Base-by-base conservation (phyloP, 78 protist genomes). In the Dictyostelium citrinum region DNA sequence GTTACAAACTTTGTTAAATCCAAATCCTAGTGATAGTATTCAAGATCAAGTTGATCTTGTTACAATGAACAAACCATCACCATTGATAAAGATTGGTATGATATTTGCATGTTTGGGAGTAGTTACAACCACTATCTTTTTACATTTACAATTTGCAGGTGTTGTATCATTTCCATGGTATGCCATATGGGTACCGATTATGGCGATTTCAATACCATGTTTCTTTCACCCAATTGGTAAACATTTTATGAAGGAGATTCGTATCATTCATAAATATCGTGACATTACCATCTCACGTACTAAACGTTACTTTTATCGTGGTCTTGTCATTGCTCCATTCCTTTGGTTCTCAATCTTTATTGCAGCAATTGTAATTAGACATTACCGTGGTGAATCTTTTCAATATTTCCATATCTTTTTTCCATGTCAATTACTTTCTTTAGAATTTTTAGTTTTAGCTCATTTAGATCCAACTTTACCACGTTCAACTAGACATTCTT, bases 301-400 rank as follows among this genome's bases (percentile, higher is more conserved):
- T 37, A 71, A 71, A 71, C 39, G 79, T 35, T 71, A 35, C 43
- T 71, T 71, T 31, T 71, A 71, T 31, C 45, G 45, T 71, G 39
- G 39, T 75, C 58, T 75, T 41, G 33, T 75, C 10, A n/a, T 35
- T 8, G 81, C 81, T 7, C 81, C 81, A 14, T 39, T 75, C 31
- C 27, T 41, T 39, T 75, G 49, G 58, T 75, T 75, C 81, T 75
- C 55, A n/a, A 22, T 75, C 17, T 75, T 75, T 41, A 43, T 75
- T 20, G 81, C 81, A 8, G 81, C 81, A 0, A 75, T 75, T 10
- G 2, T 75, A 3, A 35, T 75, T 20, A 75, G 81, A 75, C 58
- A 41, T 17, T 35, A 75, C 0, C n/a, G 43, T 35, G 81, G 81
- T 35, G 41, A 75, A 2, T 10, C 16, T 16, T 75, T 75, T 10